A percentile compares a stretch with the other conserved stretches of the same genome.
Conservation (phyloP, 2,329 filamentous ascomycete genomes). For the Rutstroemia sp. region DNA sequence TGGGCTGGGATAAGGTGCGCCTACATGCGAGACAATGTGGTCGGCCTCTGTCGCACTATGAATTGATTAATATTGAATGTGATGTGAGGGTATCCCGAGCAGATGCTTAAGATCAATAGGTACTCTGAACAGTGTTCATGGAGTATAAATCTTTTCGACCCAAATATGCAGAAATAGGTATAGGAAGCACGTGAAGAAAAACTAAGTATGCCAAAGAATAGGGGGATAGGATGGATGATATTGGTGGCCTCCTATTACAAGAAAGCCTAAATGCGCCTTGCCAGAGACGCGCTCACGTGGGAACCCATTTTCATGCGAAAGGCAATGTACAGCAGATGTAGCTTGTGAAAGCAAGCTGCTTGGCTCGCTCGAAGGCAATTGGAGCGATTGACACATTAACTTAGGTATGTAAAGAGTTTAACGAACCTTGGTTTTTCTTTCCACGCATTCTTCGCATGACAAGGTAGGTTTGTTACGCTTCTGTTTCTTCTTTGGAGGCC, state of each 20-base stretch:
- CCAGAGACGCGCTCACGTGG: too few relatives aligned
- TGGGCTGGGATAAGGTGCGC: constrained; percentile 21
- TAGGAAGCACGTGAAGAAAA: too few relatives aligned
- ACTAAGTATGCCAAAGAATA: too few relatives aligned
- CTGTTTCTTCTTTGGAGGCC: constrained; percentile 54
- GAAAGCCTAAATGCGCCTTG: too few relatives aligned
- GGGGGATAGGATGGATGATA: too few relatives aligned
- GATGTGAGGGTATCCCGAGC: not conserved
- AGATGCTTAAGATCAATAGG: not conserved
- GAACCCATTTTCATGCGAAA: not conserved
- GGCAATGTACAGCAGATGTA: not conserved
- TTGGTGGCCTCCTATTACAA: too few relatives aligned
- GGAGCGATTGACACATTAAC: not conserved
- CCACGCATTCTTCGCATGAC: constrained; percentile 73
- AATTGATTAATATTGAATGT: not conserved
- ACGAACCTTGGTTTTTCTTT: constrained; percentile 70
- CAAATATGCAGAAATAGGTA: too few relatives aligned
- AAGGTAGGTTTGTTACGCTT: constrained; percentile 79
- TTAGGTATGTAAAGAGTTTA: not conserved
- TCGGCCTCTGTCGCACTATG: constrained; percentile 65
- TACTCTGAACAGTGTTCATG: not conserved
- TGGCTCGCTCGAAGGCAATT: not conserved
- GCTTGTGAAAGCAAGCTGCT: constrained; percentile 1
- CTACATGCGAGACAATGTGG: constrained; percentile 61
- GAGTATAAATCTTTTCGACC: too few relatives aligned